A percentile compares a stretch with the other conserved stretches of the same genome.
phyloP scores from a whole-genome alignment of 2,329 filamentous ascomycete species.

The Beauveria bassiana region DNA sequence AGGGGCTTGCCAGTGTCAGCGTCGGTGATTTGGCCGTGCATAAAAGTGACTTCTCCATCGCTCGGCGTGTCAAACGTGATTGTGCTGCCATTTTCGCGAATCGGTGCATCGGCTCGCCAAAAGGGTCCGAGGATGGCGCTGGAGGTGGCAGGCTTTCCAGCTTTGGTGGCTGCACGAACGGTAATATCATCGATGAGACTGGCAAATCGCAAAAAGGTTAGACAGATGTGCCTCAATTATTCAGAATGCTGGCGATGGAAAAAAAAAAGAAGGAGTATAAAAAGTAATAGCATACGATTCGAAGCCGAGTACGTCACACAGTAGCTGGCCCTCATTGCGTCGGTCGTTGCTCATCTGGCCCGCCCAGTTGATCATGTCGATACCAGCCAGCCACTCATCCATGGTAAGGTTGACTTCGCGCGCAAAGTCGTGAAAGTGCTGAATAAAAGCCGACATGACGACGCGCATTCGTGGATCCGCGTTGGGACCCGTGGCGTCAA shows the following conservation, averaged over 20 bases:
- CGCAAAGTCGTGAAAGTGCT: conserved; percentile 73
- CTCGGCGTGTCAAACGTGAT: conserved; percentile 50
- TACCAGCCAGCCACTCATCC: conserved; percentile 71
- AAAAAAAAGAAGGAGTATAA: no score
- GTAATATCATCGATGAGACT: conserved; percentile 72
- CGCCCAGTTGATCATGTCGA: conserved; percentile 50
- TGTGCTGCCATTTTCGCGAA: conserved; percentile 59
- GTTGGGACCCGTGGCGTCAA: conserved; percentile 66
- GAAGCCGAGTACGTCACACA: conserved; percentile 66
- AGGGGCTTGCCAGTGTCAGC: conserved; percentile 57
- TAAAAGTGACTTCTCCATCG: conserved; percentile 46
- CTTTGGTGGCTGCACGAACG: conserved; percentile 46
- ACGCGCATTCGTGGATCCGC: conserved; percentile 60
- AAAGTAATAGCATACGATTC: conserved; percentile 44
- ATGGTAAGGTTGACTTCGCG: conserved; percentile 71
- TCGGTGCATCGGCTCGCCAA: conserved; percentile 66
- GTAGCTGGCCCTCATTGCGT: conserved; percentile 66
- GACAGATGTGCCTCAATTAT: no score
- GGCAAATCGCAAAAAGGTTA: neutral
- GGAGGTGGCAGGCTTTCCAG: conserved; percentile 49
- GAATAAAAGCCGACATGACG: conserved; percentile 60
- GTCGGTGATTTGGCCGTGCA: conserved; percentile 54
- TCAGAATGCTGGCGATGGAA: no score
- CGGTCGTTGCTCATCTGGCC: conserved; percentile 61
- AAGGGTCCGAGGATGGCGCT: conserved; percentile 81